phyloP scores from a whole-genome alignment of 2,329 filamentous ascomycete genomes.

The Fusarium napiforme region DNA sequence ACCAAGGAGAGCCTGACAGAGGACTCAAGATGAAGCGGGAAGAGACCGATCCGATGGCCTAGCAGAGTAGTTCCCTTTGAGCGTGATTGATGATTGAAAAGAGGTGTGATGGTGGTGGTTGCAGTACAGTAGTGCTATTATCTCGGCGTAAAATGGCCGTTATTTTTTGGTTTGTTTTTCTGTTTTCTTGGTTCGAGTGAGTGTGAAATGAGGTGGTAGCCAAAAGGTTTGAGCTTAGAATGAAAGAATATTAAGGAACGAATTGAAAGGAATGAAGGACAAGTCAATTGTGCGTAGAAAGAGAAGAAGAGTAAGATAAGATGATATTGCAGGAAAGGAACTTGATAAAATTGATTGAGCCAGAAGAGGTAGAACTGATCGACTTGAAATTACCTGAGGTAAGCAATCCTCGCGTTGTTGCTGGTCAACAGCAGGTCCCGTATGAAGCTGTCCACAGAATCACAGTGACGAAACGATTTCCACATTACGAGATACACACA shows the following conservation, averaged over 20 bases:
- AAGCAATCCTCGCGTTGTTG: conserved; percentile 34
- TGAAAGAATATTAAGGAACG: conserved; percentile 13
- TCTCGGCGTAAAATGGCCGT: conserved; percentile 14
- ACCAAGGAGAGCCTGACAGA: conserved; percentile 12
- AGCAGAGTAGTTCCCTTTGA: conserved; percentile 1
- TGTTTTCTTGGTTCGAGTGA: background rate
- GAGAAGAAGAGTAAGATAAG: background rate
- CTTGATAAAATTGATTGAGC: conserved; percentile 21
- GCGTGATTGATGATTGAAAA: background rate
- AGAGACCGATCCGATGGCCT: conserved; percentile 19
- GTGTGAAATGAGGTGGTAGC: conserved; percentile 7
- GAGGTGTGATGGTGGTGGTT: conserved; percentile 9
- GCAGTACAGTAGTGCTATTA: conserved; percentile 11
- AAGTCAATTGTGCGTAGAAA: conserved; percentile 29
- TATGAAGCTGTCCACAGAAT: conserved; percentile 24
- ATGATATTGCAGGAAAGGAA: conserved; percentile 23
- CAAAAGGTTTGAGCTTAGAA: conserved; percentile 5
- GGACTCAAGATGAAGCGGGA: conserved; percentile 25
- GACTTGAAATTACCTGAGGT: conserved; percentile 34
- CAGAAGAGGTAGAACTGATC: conserved; percentile 31
- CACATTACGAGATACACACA: background rate
- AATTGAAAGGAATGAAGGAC: conserved; percentile 33
- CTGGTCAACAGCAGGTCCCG: conserved; percentile 28
- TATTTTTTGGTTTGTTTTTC: background rate
- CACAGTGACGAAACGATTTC: conserved; percentile 25